phyloP scores from a whole-genome alignment of 1,284 basidiomycete species.

The Pseudozyma hubeiensis region DNA sequence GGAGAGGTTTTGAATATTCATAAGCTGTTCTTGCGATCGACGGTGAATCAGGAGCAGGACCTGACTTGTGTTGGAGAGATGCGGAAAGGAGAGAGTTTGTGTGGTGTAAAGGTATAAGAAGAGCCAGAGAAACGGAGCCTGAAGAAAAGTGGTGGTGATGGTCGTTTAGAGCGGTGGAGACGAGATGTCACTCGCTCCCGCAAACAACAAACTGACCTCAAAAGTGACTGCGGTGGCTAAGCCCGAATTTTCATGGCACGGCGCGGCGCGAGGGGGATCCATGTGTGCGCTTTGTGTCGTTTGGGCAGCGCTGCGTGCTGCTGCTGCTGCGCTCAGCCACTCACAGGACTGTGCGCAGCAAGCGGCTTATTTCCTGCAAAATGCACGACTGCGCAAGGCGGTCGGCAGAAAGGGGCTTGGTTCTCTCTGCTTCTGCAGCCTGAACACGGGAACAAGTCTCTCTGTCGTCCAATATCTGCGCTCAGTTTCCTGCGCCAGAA shows the following conservation, averaged over 20 bases:
- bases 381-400: slow-evolving; percentile 28
- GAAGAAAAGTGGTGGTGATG: not conserved
- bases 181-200: not conserved
- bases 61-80: slow-evolving; percentile 19
- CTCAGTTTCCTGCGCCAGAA: not conserved
- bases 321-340: slow-evolving; percentile 13
- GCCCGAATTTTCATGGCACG: not conserved
- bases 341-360: not conserved
- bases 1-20: slow-evolving; percentile 69
- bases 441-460: not conserved
- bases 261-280: not conserved
- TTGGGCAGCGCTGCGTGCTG: not conserved
- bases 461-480: too few species aligned
- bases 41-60: slow-evolving; percentile 56
- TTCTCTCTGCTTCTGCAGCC: too few species aligned
- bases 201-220: not conserved
- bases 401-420: slow-evolving; percentile 18
- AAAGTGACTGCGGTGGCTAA: slow-evolving; percentile 2
- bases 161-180: not conserved
- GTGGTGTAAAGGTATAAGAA: slow-evolving; percentile 6
- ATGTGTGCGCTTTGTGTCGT: slow-evolving; percentile 1
- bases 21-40: slow-evolving; percentile 53
- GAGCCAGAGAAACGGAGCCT: not conserved
- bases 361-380: not conserved
- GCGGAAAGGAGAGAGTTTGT: slow-evolving; percentile 2